A percentile compares a stretch with the other conserved stretches of the same genome.
Conservation (phyloP, 2,329 filamentous ascomycete genomes). For the Nannizzia gypsea region DNA sequence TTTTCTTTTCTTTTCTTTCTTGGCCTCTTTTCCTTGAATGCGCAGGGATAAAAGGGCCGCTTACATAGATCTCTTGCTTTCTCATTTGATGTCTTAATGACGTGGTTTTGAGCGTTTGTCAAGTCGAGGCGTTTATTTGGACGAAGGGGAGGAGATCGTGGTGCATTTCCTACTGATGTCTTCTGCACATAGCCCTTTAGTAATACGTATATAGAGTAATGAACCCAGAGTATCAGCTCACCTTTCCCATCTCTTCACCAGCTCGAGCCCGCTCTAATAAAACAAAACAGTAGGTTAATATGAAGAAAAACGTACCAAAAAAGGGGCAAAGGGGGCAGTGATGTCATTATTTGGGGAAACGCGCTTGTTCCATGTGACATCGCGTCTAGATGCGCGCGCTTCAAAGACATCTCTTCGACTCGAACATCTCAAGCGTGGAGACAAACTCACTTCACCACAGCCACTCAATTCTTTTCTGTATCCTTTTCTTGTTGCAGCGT, state of each 20-base stretch:
- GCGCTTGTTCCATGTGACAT: neutral
- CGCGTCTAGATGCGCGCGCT: neutral
- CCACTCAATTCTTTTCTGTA: neutral
- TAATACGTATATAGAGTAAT: neutral
- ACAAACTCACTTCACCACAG: neutral
- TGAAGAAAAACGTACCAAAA: no score
- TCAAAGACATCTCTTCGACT: neutral
- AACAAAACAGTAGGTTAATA: no score
- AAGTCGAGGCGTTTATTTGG: neutral
- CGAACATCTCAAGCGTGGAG: neutral
- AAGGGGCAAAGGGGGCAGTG: neutral
- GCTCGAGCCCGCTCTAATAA: no score
- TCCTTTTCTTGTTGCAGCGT: neutral
- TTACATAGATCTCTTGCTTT: neutral
- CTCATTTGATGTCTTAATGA: neutral
- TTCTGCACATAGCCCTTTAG: neutral
- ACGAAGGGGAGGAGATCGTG: neutral
- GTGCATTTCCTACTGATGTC: neutral
- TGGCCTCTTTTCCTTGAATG: no score
- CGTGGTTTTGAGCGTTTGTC: neutral
- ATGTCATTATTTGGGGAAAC: neutral
- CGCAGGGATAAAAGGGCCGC: neutral
- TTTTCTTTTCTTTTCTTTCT: neutral
- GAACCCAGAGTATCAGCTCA: neutral
- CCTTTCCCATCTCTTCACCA: no score